These are phyloP conservation scores for Juncus effusus DNA, from an alignment of 176 grass and related monocot genomes.

Conservation along the genomic window DNA sequence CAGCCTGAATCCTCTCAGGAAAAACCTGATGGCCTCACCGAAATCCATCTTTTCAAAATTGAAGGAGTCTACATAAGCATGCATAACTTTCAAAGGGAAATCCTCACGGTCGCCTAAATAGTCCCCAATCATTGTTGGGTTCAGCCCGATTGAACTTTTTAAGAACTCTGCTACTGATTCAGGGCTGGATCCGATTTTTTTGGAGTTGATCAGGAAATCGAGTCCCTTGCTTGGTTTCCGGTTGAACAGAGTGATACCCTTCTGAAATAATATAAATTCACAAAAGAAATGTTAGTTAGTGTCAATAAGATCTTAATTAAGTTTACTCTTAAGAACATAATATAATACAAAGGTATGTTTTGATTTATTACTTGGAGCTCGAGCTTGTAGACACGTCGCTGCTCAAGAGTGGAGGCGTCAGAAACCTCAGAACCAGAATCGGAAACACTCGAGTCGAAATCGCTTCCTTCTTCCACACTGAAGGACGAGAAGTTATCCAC, in stretches of 20 bases:
- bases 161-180: constrained; percentile 81
- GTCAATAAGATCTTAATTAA: not conserved
- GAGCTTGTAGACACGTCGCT: constrained; percentile 79
- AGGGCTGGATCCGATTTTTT: constrained; percentile 70
- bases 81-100: constrained; percentile 92
- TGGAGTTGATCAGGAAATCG: constrained; percentile 81
- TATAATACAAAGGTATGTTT: not conserved
- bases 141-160: constrained; percentile 68
- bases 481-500: constrained; percentile 42
- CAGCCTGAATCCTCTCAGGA: constrained; percentile 85
- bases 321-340: not conserved
- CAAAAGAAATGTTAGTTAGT: constrained; percentile 6
- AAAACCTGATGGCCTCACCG: constrained; percentile 84
- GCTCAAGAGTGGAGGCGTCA: constrained; percentile 79
- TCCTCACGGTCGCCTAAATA: constrained; percentile 97
- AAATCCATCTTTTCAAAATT: constrained; percentile 88
- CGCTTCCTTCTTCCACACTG: constrained; percentile 73
- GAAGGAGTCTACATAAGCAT: constrained; percentile 92
- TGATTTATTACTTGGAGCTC: constrained; percentile 68
- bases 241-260: constrained; percentile 89
- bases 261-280: constrained; percentile 46
- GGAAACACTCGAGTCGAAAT: constrained; percentile 51
- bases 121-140: constrained; percentile 82
- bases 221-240: constrained; percentile 95
- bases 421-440: constrained; percentile 59